A percentile compares a stretch with the other conserved stretches of the same genome.
phyloP scores from a whole-genome alignment of 2,329 filamentous ascomycete genomes.

The Aspergillus caelatus region DNA sequence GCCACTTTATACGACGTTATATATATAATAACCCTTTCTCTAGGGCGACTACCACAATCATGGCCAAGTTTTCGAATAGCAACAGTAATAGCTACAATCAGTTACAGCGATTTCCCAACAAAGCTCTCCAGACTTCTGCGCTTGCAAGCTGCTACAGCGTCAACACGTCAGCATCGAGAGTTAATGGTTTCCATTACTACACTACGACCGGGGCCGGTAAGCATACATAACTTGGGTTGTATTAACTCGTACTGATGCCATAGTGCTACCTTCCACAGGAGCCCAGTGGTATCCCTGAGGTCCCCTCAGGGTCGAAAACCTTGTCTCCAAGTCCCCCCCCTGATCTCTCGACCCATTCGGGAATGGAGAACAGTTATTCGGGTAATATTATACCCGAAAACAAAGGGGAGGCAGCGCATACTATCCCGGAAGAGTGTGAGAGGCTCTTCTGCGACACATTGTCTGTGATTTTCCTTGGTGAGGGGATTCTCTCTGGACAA shows the following conservation, averaged over 20 bases:
- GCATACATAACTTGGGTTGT: conserved; percentile 27
- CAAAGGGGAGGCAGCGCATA: conserved; percentile 88
- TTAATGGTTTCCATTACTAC: conserved; percentile 92
- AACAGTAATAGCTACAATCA: conserved; percentile 67
- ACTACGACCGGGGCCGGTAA: conserved; percentile 83
- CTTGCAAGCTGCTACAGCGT: conserved; percentile 92
- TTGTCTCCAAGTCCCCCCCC: conserved; percentile 88
- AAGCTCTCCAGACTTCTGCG: conserved; percentile 64
- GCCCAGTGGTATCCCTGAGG: conserved; percentile 95
- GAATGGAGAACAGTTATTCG: conserved; percentile 57
- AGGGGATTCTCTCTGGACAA: conserved; percentile 75
- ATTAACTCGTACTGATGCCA: conserved; percentile 8
- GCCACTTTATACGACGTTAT: not conserved
- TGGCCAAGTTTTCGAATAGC: conserved; percentile 64
- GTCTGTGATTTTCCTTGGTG: conserved; percentile 92
- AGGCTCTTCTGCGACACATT: conserved; percentile 99
- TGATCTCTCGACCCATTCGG: conserved; percentile 70
- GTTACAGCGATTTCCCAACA: conserved; percentile 62
- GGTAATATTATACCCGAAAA: conserved; percentile 42
- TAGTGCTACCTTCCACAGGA: conserved; percentile 51
- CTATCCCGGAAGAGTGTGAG: conserved; percentile 99
- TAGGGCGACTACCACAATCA: conserved; percentile 22
- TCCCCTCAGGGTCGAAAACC: conserved; percentile 82
- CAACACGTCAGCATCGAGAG: conserved; percentile 66
- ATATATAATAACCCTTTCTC: conserved; percentile 9